Evolutionary conservation across 2,329 filamentous ascomycete species (phyloP), one percentile per base, ranked within the genome.

Genomic region (Aureobasidium sp.): DNA sequence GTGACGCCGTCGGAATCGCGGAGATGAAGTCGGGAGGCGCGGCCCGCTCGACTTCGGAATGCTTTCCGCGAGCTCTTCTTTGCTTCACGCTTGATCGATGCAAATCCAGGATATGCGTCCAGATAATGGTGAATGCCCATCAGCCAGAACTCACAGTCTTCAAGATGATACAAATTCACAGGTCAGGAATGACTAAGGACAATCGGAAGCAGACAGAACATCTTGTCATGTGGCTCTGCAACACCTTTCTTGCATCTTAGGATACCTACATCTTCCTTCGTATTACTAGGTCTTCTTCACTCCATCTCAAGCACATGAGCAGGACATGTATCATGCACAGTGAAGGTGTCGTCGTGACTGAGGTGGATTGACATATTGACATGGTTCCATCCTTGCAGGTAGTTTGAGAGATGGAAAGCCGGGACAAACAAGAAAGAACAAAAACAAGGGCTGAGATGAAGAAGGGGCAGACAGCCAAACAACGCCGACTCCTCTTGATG

Each of bases 401-500:
- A 44, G 41, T n/a, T 22, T 44, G 41, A 12, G 20, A 25, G 20
- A 3, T 44, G 20, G 12, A 44, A 20, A 44, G 41, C 17, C 41
- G 22, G 14, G n/a, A 9, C 25, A 3, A 6, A 1, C 12, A 11
- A 25, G 25, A 4, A 12, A 22, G 39, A 17, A 11, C 11, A 15
- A 22, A 52, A 20, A 39, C n/a, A 20, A 42, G 31, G 15, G 25
- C 31, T 14, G 51, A 42, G 4, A 55, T 31, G 25, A 34, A 42
- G 25, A 34, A 57, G 17, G 39, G 34, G 25, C 12, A 57, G 36
- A 45, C 22, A n/a, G 45, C 27, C 53, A 36, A 36, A 8, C 41
- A 59, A 59, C 55, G 55, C 55, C 55, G n/a, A 59, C 55, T 47
- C 55, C 55, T 37, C 53, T 34, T 41, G 39, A 59, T 59, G 55